Base-by-base conservation (phyloP, 1,284 basidiomycete genomes). In the Moesziomyces sp. region DNA sequence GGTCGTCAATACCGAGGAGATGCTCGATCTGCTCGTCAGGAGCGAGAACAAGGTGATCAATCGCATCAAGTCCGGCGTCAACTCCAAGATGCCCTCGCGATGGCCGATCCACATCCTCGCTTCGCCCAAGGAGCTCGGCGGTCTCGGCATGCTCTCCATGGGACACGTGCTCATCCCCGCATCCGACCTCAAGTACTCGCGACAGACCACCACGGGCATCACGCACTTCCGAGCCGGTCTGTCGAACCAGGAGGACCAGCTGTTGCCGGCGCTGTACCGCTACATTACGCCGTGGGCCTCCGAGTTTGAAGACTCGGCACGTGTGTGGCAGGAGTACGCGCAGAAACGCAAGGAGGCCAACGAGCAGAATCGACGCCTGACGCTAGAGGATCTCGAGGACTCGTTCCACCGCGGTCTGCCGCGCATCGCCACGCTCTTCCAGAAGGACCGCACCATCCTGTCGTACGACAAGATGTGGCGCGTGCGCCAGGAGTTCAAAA, bases 321-420 rank as follows among this genome's bases (percentile, higher is more conserved):
- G 97, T 73, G 97, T 99, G 28, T 99, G 97, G 97, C 93, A 93
- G 3, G 97, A 99, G 86, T 99, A 99, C 85, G 97, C 97, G 0
- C 93, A 97, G 93, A 99, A 99, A 88, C 88, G 97, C 74, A 98
- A 98, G 86, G 97, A 99, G 84, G 97, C 96, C 21, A 96, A 94
- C 73, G 94, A 96, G 3, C 93, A 97, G 84, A 98, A 99, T 85
- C 91, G 96, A 62, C 91, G 97, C 81, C 92, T 98, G 49, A 98
- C 95, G 1, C 87, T 97, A n/a, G 95, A 98, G 84, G 95, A 97
- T 87, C 88, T 97, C 23, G 94, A 97, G 84, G 94, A 97, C 83
- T 94, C 92, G 81, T 97, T 94, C 93, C 94, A 98, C 86, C 92
- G 96, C 76, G 96, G 96, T 87, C 96, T 99, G 83, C 96, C 97